These are phyloP conservation scores for Eimeria sp. DNA, from an alignment of 169 alveolate genomes.

Conservation along the genomic window DNA sequence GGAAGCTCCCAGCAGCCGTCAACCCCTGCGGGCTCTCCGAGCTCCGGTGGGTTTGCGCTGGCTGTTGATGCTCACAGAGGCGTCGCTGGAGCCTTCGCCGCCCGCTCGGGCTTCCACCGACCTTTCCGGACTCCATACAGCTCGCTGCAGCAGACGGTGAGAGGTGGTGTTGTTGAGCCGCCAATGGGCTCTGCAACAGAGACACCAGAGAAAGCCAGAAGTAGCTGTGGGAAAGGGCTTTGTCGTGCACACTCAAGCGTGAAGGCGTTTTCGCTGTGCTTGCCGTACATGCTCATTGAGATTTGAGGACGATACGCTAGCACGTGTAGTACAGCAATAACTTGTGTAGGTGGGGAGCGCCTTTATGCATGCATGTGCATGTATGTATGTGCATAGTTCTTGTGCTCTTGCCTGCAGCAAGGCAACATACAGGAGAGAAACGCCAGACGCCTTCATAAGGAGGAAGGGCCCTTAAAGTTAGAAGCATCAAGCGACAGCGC, in stretches of 20 bases:
- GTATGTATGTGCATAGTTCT: neutral
- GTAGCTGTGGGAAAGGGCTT: neutral
- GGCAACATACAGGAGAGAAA: neutral
- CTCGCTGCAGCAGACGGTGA: slow-evolving; percentile 10
- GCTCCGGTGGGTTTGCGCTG: neutral
- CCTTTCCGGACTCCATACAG: neutral
- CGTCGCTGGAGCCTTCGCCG: slow-evolving; percentile 38
- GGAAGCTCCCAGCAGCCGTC: neutral
- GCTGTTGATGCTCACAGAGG: slow-evolving; percentile 11
- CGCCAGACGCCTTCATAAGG: neutral
- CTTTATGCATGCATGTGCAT: neutral
- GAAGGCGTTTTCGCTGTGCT: neutral
- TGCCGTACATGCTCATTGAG: neutral
- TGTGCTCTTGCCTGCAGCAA: neutral
- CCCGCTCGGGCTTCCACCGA: neutral
- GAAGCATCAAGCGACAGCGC: neutral
- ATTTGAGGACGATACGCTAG: neutral
- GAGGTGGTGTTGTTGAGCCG: neutral
- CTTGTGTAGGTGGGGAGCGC: neutral
- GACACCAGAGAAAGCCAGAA: neutral
- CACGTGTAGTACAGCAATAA: neutral
- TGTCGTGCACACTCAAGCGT: neutral
- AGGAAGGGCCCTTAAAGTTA: neutral
- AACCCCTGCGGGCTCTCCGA: neutral
- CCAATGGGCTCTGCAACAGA: neutral